Conservation (phyloP, 768 basidiomycete genomes). For the Lentinus brumalis region DNA sequence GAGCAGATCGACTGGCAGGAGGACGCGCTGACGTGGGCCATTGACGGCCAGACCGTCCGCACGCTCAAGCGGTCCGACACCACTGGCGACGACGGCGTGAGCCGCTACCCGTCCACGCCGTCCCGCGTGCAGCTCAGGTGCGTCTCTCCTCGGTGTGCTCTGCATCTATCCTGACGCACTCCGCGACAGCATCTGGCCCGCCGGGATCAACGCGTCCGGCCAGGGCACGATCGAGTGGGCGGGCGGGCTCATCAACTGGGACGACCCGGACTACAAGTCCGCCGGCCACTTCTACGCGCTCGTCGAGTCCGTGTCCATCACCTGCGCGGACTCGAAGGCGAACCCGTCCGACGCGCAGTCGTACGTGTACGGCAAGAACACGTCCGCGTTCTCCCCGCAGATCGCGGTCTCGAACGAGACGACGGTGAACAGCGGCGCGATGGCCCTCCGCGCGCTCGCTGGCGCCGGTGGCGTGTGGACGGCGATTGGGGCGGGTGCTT, state of each 20-base stretch:
- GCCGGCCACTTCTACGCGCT: slow-evolving; percentile 76
- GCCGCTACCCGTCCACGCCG: slow-evolving; percentile 75
- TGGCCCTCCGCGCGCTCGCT: slow-evolving; percentile 6
- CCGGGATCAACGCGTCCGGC: slow-evolving; percentile 62
- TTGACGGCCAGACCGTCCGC: slow-evolving; percentile 74
- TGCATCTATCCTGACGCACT: background rate
- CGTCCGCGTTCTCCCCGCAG: slow-evolving; percentile 51
- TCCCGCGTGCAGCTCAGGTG: slow-evolving; percentile 81
- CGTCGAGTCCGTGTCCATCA: slow-evolving; percentile 61
- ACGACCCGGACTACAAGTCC: slow-evolving; percentile 71
- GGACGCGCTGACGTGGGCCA: slow-evolving; percentile 60
- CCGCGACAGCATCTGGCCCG: slow-evolving; percentile 68
- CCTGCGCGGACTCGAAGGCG: slow-evolving; percentile 55
- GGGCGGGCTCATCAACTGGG: slow-evolving; percentile 82
- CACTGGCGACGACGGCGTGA: slow-evolving; percentile 54
- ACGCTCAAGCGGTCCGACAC: slow-evolving; percentile 61
- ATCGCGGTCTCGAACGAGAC: slow-evolving; percentile 62
- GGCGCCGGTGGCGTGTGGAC: slow-evolving; percentile 1
- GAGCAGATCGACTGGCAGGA: slow-evolving; percentile 88
- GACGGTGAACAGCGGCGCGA: slow-evolving; percentile 54
- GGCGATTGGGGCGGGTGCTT: slow-evolving; percentile 9
- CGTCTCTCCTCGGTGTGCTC: slow-evolving; percentile 17
- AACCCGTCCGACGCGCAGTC: slow-evolving; percentile 53
- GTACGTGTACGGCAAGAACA: slow-evolving; percentile 64
- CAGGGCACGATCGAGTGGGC: slow-evolving; percentile 78